Conservation (phyloP, 2,329 filamentous ascomycete genomes). For the Orbilia ellipsospora region DNA sequence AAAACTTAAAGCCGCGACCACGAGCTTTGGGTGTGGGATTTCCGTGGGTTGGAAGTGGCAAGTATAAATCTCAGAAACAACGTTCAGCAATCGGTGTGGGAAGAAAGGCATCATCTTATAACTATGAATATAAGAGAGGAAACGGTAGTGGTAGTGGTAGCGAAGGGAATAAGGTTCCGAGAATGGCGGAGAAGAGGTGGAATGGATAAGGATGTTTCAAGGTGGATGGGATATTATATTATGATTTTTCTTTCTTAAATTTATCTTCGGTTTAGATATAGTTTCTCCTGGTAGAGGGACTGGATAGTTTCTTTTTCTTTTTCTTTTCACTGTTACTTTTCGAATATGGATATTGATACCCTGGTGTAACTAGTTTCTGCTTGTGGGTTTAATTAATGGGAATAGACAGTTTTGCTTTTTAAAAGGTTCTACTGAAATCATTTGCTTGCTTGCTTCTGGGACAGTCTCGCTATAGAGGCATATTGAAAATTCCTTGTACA, state of each 20-base stretch:
- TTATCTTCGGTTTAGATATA: neutral
- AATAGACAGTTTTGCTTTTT: neutral
- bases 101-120: too few species aligned
- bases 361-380: neutral
- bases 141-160: too few species aligned
- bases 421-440: too few species aligned
- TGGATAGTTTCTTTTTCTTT: neutral
- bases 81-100: too few species aligned
- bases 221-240: neutral
- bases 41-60: too few species aligned
- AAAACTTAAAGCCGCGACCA: too few species aligned
- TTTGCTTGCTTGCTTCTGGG: too few species aligned
- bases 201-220: neutral
- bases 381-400: neutral
- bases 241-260: neutral
- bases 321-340: neutral
- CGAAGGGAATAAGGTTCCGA: neutral
- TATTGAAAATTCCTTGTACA: too few species aligned
- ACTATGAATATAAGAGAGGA: too few species aligned
- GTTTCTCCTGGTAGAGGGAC: neutral
- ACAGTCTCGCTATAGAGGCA: too few species aligned
- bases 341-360: neutral
- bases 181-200: conserved; percentile 3
- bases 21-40: too few species aligned
- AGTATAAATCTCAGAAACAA: too few species aligned